Percentiles rank a stretch among this genome's conserved stretches.
phyloP scores from a whole-genome alignment of 2,329 filamentous ascomycete genomes.

The Colletotrichum spinosum region DNA sequence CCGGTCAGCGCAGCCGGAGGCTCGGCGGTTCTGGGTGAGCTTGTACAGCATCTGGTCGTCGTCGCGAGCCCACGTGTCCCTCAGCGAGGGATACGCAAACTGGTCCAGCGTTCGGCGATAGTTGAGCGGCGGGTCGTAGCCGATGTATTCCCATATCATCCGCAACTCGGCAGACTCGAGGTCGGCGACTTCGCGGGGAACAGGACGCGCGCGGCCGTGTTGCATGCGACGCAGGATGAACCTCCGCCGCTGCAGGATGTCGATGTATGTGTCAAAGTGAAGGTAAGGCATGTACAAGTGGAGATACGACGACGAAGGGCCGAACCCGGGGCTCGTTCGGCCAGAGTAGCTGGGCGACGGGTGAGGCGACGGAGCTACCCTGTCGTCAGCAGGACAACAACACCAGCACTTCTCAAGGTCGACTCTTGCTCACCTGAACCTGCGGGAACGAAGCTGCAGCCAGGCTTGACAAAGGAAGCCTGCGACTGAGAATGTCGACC shows the following conservation, averaged over 20 bases:
- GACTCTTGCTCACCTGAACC: slow-evolving; percentile 8
- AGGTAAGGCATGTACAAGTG: slow-evolving; percentile 70
- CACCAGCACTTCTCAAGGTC: too few species aligned
- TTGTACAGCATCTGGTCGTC: slow-evolving; percentile 78
- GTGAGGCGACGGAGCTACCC: slow-evolving; percentile 50
- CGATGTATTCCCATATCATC: slow-evolving; percentile 72
- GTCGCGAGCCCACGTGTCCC: slow-evolving; percentile 70
- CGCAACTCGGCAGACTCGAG: slow-evolving; percentile 68
- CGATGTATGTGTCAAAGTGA: slow-evolving; percentile 73
- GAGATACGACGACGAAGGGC: slow-evolving; percentile 47
- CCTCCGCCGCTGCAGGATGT: slow-evolving; percentile 66
- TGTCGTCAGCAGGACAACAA: too few species aligned
- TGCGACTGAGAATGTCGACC: slow-evolving; percentile 63
- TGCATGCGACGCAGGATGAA: slow-evolving; percentile 63
- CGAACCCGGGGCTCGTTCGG: slow-evolving; percentile 29
- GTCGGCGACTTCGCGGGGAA: slow-evolving; percentile 64
- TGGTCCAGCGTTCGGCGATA: slow-evolving; percentile 72
- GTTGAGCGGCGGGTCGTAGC: slow-evolving; percentile 71
- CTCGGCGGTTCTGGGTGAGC: slow-evolving; percentile 62
- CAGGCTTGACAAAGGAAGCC: slow-evolving; percentile 61
- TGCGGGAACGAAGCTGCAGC: slow-evolving; percentile 58
- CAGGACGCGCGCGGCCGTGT: slow-evolving; percentile 67
- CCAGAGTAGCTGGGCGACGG: slow-evolving; percentile 38
- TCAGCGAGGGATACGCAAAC: slow-evolving; percentile 71
- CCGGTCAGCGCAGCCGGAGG: slow-evolving; percentile 35